These are phyloP conservation scores for Penicillium chermesinum DNA, from an alignment of 495 filamentous ascomycete species.

Conservation along the genomic window DNA sequence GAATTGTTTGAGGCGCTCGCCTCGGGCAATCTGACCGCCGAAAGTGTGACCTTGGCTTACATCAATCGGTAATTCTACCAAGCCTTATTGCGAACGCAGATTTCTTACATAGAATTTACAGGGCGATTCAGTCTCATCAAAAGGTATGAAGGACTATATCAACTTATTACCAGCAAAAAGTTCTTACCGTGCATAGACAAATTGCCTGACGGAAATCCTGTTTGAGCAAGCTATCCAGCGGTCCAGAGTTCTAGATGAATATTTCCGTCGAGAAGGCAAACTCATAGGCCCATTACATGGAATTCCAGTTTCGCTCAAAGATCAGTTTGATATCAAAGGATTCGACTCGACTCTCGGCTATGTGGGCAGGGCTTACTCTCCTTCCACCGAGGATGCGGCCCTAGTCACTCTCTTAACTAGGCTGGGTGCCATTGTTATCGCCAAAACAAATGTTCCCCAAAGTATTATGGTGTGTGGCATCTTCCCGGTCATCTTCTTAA, in stretches of 20 bases:
- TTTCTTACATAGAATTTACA: no score
- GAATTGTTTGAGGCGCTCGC: no score
- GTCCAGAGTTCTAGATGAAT: conserved; percentile 36
- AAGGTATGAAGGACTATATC: no score
- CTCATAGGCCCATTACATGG: conserved; percentile 61
- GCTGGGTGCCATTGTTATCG: conserved; percentile 48
- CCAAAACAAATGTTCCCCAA: conserved; percentile 57
- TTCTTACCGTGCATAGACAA: no score
- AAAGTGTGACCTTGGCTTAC: no score
- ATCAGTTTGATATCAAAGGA: conserved; percentile 54
- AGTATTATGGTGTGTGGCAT: conserved; percentile 32
- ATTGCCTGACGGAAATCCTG: conserved; percentile 60
- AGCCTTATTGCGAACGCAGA: no score
- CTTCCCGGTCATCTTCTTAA: neutral
- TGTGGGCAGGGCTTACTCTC: conserved; percentile 26
- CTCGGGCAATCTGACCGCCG: no score
- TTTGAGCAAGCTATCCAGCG: conserved; percentile 38
- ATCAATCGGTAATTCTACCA: no score
- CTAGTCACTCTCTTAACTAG: conserved; percentile 22
- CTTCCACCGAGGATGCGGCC: conserved; percentile 18
- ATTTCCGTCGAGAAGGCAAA: conserved; percentile 30
- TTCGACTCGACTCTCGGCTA: conserved; percentile 37
- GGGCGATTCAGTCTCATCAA: no score
- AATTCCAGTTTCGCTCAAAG: conserved; percentile 61
- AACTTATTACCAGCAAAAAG: no score